phyloP scores from a whole-genome alignment of 768 basidiomycete genomes.

The Exidia glandulosa region DNA sequence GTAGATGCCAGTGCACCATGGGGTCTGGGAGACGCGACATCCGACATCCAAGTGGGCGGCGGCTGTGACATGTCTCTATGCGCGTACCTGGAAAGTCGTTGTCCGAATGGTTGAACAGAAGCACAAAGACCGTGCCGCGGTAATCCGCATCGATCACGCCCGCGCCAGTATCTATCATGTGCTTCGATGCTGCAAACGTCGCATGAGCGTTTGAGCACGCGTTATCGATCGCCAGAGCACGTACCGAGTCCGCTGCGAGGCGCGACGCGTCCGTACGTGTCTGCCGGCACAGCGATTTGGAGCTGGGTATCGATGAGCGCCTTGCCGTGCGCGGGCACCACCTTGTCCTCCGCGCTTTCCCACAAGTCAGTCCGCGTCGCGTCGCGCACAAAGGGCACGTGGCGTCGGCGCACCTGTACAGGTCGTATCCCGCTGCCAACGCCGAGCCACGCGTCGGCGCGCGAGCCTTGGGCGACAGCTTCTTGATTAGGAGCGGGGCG shows the following conservation, averaged over 20 bases:
- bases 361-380: not conserved
- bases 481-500: constrained; percentile 66
- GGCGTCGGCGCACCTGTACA: constrained; percentile 63
- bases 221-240: constrained; percentile 14
- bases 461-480: constrained; percentile 68
- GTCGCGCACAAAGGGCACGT: not conserved
- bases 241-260: constrained; percentile 90
- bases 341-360: constrained; percentile 69
- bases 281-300: constrained; percentile 85
- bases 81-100: constrained; percentile 71
- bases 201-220: not conserved
- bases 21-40: not conserved
- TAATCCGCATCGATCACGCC: constrained; percentile 98
- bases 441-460: constrained; percentile 80
- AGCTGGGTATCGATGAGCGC: constrained; percentile 86
- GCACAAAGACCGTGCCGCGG: constrained; percentile 78
- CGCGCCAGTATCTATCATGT: constrained; percentile 96
- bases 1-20: no score
- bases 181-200: constrained; percentile 72
- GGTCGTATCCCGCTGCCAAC: constrained; percentile 87
- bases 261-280: constrained; percentile 94
- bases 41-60: constrained; percentile 1
- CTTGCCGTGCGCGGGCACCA: constrained; percentile 81
- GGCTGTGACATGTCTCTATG: no score
- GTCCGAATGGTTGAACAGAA: constrained; percentile 88